Conservation (phyloP, 2,329 filamentous ascomycete species). For the Trichoderma hamatum region DNA sequence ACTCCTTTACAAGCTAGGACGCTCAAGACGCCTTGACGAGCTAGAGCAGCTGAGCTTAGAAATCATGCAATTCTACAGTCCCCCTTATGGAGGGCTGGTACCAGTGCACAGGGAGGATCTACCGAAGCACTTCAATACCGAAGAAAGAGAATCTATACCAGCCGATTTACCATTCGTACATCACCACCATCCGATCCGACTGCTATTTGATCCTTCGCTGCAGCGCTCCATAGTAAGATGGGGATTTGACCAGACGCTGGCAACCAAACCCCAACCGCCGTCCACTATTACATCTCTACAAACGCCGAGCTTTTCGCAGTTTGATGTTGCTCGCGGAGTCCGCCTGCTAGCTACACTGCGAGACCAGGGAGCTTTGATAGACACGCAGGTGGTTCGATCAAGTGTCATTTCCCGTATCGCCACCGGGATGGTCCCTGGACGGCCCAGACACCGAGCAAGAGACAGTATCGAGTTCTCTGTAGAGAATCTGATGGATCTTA, state of each 20-base stretch:
- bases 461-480: conserved; percentile 39
- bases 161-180: conserved; percentile 48
- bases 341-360: conserved; percentile 41
- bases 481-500: conserved; percentile 37
- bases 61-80: conserved; percentile 46
- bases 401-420: conserved; percentile 38
- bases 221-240: conserved; percentile 49
- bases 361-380: conserved; percentile 42
- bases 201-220: conserved; percentile 48
- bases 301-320: conserved; percentile 31
- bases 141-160: conserved; percentile 36
- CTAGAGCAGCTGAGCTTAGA: conserved; percentile 49
- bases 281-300: conserved; percentile 27
- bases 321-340: conserved; percentile 44
- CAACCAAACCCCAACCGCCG: conserved; percentile 29
- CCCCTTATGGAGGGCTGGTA: conserved; percentile 40
- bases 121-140: conserved; percentile 33
- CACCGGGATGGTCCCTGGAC: conserved; percentile 36
- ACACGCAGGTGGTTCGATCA: conserved; percentile 38
- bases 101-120: conserved; percentile 51
- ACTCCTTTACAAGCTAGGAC: conserved; percentile 49
- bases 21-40: conserved; percentile 48
- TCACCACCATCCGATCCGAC: conserved; percentile 50
- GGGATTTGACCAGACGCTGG: conserved; percentile 47
- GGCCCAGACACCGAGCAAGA: conserved; percentile 36